Conservation (phyloP, 2,329 filamentous ascomycete species). For the Epicoccum sorghinum region DNA sequence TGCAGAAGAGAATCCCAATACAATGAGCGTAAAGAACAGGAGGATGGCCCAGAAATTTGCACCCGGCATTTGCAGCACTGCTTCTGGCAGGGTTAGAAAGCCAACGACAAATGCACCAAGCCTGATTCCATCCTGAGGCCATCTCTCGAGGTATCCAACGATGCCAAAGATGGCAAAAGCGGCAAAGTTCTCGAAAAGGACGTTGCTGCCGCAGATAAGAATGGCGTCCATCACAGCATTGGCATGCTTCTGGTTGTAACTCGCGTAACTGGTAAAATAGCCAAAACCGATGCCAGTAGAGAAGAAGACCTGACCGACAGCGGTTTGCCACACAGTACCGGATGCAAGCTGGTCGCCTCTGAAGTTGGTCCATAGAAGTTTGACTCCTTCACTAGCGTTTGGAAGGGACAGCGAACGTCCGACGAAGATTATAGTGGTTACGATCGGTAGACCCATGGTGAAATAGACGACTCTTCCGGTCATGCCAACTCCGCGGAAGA, state of each 20-base stretch:
- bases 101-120: conserved; percentile 64
- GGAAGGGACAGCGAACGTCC: conserved; percentile 61
- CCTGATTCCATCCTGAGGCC: conserved; percentile 51
- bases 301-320: conserved; percentile 66
- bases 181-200: conserved; percentile 62
- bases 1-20: conserved; percentile 64
- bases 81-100: conserved; percentile 64
- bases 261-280: conserved; percentile 63
- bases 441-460: conserved; percentile 66
- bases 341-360: conserved; percentile 57
- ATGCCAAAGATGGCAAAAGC: conserved; percentile 62
- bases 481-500: conserved; percentile 64
- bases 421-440: conserved; percentile 63
- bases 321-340: conserved; percentile 64
- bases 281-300: conserved; percentile 65
- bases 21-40: conserved; percentile 64
- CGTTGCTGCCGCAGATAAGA: conserved; percentile 62
- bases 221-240: conserved; percentile 66
- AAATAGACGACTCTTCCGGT: conserved; percentile 66
- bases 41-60: conserved; percentile 65
- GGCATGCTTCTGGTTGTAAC: conserved; percentile 62
- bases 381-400: conserved; percentile 60
- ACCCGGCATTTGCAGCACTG: conserved; percentile 62
- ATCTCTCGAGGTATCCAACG: conserved; percentile 56
- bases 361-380: conserved; percentile 57